phyloP scores from a whole-genome alignment of 257 asterid genomes.

The Lavandula angustifolia region DNA sequence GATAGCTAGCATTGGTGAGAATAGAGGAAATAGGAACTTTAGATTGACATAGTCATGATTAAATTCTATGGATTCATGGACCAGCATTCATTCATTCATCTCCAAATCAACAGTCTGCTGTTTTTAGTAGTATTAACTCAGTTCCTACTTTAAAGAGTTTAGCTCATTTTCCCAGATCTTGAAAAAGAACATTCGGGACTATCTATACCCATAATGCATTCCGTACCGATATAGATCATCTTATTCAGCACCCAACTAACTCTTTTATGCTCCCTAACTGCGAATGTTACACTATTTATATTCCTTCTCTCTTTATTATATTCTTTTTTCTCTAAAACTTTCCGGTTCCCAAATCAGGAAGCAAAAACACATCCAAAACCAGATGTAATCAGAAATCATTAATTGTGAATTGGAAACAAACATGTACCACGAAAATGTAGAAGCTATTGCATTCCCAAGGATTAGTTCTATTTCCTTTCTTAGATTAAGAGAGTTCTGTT shows the following conservation, averaged over 20 bases:
- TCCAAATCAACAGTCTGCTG: neutral
- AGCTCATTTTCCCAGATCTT: neutral
- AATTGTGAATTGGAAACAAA: too few species aligned
- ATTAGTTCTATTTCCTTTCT: too few species aligned
- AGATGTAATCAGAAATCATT: too few species aligned
- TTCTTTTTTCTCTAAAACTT: too few species aligned
- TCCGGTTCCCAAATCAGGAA: too few species aligned
- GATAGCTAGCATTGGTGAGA: neutral
- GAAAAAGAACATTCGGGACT: neutral
- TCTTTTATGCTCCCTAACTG: neutral
- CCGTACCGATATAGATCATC: neutral
- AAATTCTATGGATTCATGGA: neutral
- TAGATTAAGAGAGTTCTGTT: too few species aligned
- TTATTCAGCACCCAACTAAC: neutral
- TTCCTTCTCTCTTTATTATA: too few species aligned
- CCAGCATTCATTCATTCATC: neutral
- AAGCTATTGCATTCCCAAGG: too few species aligned
- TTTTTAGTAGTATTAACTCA: neutral
- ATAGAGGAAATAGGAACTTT: slow-evolving; percentile 1
- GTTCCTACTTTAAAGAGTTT: neutral
- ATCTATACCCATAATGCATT: too few species aligned
- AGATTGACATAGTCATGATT: neutral
- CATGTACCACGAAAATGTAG: too few species aligned
- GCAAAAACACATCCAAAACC: neutral
- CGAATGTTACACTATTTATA: too few species aligned